Evolutionary conservation across 1,284 basidiomycete species (phyloP).

Genomic region (Retiboletus flavoniger): DNA sequence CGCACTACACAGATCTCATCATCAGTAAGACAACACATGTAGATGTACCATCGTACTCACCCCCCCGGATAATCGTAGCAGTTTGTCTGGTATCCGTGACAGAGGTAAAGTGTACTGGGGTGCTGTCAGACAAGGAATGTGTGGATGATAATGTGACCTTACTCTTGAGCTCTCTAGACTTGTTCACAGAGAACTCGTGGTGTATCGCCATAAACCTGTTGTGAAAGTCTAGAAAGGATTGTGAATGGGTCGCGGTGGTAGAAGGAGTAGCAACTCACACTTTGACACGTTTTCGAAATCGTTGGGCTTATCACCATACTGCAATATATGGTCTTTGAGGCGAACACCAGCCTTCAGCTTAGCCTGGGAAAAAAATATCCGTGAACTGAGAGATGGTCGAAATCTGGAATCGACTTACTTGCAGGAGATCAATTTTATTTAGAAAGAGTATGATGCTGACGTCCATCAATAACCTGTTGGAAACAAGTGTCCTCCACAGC

Average conservation of each 20-base stretch:
- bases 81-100: constrained; percentile 69
- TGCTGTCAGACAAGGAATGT: constrained; percentile 7
- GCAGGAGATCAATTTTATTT: constrained; percentile 75
- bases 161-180: constrained; percentile 69
- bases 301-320: constrained; percentile 69
- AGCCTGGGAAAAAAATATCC: constrained; percentile 35
- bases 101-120: constrained; percentile 71
- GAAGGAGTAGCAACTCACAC: constrained; percentile 46
- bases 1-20: constrained; percentile 40
- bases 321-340: constrained; percentile 62
- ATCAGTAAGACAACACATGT: not conserved
- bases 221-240: constrained; percentile 56
- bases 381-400: not conserved
- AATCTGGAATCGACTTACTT: constrained; percentile 39
- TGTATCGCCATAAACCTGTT: constrained; percentile 71
- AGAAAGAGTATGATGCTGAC: constrained; percentile 77
- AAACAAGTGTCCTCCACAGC: constrained; percentile 66
- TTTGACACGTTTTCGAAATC: constrained; percentile 70
- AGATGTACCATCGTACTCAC: constrained; percentile 33
- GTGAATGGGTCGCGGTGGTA: constrained; percentile 8
- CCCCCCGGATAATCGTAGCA: constrained; percentile 54
- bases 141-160: constrained; percentile 26
- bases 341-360: constrained; percentile 76
- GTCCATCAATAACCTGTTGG: constrained; percentile 63
- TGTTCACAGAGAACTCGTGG: constrained; percentile 63